Evolutionary conservation across 768 basidiomycete species (phyloP).

Genomic region (Strobilomyces dryophilus): DNA sequence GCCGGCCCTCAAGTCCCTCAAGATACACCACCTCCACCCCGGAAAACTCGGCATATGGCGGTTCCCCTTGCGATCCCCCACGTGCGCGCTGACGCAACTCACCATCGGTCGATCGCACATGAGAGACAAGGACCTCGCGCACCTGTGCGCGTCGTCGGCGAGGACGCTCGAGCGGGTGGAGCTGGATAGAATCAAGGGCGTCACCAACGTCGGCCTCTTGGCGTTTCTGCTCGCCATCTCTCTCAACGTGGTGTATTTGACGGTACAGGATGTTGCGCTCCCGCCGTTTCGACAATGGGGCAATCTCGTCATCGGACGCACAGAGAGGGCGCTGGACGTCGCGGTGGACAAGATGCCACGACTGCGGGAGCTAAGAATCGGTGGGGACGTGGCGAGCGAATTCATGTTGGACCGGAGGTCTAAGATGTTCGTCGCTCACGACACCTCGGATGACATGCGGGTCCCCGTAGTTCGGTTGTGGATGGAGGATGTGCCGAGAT

Average conservation of each 20-base stretch:
- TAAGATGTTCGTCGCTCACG: slow-evolving; percentile 12
- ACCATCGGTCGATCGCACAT: slow-evolving; percentile 11
- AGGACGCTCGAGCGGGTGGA: slow-evolving; percentile 17
- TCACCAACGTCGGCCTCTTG: slow-evolving; percentile 17
- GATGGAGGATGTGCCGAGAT: slow-evolving; percentile 19
- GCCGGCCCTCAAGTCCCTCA: slow-evolving; percentile 13
- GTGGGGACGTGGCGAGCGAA: slow-evolving; percentile 24
- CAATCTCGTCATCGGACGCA: slow-evolving; percentile 14
- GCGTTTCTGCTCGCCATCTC: slow-evolving; percentile 13
- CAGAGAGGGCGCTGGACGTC: slow-evolving; percentile 18
- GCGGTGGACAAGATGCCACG: slow-evolving; percentile 17
- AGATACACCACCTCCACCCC: slow-evolving; percentile 15
- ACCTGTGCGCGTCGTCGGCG: slow-evolving; percentile 10
- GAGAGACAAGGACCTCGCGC: slow-evolving; percentile 16
- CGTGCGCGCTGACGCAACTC: slow-evolving; percentile 19
- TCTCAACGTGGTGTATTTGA: slow-evolving; percentile 9
- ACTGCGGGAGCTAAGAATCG: slow-evolving; percentile 13
- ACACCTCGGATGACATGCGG: neutral
- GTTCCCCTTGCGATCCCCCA: slow-evolving; percentile 10
- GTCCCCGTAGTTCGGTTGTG: slow-evolving; percentile 16
- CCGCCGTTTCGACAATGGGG: slow-evolving; percentile 17
- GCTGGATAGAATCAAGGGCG: slow-evolving; percentile 13
- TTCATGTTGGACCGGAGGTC: slow-evolving; percentile 22
- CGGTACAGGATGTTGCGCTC: slow-evolving; percentile 17
- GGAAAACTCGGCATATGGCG: slow-evolving; percentile 10